A percentile compares a stretch with the other conserved stretches of the same genome.
phyloP scores from a whole-genome alignment of 164 flowering plant genomes.

The Tetrastigma voinierianum region DNA sequence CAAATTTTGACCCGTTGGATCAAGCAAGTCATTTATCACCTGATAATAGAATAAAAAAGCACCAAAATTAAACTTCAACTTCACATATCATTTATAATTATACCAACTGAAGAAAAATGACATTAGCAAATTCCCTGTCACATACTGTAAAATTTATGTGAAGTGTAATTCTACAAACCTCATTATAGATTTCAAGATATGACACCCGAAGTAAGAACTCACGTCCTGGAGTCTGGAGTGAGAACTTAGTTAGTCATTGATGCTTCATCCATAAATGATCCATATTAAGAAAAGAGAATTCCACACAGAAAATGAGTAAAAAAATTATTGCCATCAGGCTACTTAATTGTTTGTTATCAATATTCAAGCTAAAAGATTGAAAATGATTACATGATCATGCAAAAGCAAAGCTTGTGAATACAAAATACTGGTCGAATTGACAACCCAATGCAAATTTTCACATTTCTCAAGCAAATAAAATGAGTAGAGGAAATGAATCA shows the following conservation, averaged over 20 bases:
- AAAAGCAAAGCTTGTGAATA: too few relatives aligned
- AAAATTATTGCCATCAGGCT: too few relatives aligned
- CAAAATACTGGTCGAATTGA: too few relatives aligned
- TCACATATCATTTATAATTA: background rate
- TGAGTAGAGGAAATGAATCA: too few relatives aligned
- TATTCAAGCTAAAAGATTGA: too few relatives aligned
- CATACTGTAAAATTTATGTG: background rate
- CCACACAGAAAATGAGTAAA: too few relatives aligned
- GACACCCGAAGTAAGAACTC: constrained; percentile 95
- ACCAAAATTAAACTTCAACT: constrained; percentile 1
- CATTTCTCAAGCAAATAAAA: too few relatives aligned
- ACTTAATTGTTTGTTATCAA: too few relatives aligned
- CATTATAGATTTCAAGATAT: constrained; percentile 97
- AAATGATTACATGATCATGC: too few relatives aligned
- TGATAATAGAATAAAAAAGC: constrained; percentile 25
- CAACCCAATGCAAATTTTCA: too few relatives aligned
- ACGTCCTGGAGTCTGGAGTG: constrained; percentile 89
- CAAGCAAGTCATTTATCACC: constrained; percentile 99
- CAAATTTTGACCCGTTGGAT: constrained; percentile 98
- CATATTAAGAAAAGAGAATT: too few relatives aligned
- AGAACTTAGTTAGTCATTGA: constrained; percentile 6
- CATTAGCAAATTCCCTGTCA: too few relatives aligned
- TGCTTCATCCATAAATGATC: background rate
- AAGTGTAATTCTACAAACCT: constrained; percentile 48
- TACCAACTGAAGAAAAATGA: background rate